These are phyloP conservation scores for Microstegium vimineum DNA, from an alignment of 176 grass and related monocot genomes.

Conservation along the genomic window DNA sequence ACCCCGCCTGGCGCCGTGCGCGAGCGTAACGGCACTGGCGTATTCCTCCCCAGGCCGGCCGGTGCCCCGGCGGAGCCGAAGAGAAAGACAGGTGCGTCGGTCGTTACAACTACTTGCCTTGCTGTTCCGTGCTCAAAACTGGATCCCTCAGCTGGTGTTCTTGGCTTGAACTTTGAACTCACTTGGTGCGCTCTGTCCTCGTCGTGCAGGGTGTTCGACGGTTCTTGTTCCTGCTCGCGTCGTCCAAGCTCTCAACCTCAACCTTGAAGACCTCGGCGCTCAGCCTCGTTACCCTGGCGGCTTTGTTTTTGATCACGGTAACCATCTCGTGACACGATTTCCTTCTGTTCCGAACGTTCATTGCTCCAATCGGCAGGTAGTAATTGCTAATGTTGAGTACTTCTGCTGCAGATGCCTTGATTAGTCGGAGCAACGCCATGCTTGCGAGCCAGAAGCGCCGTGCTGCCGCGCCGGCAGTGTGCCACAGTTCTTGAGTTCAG, in stretches of 20 bases:
- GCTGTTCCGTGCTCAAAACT: not conserved
- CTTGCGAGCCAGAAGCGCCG: constrained; percentile 43
- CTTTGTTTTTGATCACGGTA: constrained; percentile 58
- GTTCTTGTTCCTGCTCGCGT: constrained; percentile 84
- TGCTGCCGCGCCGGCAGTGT: not conserved
- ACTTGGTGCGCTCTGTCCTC: not conserved
- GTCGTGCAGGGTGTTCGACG: constrained; percentile 59
- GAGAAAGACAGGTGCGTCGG: constrained; percentile 54
- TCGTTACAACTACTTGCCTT: not conserved
- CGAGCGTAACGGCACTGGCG: constrained; percentile 81
- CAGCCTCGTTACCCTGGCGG: constrained; percentile 66
- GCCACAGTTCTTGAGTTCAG: constrained; percentile 11
- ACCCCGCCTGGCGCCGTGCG: constrained; percentile 34
- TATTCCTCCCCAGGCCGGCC: constrained; percentile 59
- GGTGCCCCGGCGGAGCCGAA: constrained; percentile 36
- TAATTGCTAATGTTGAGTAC: not conserved
- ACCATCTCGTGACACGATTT: not conserved
- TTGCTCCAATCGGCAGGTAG: not conserved
- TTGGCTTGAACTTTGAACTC: not conserved
- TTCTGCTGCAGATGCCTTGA: constrained; percentile 43
- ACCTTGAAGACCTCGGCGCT: constrained; percentile 69
- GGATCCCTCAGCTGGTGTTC: not conserved
- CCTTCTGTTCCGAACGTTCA: rapidly evolving
- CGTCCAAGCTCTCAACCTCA: constrained; percentile 82
- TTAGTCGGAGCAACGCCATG: constrained; percentile 62